Evolutionary conservation across 257 asterid genomes (phyloP).

Genomic region (Solanum bukasovii): DNA sequence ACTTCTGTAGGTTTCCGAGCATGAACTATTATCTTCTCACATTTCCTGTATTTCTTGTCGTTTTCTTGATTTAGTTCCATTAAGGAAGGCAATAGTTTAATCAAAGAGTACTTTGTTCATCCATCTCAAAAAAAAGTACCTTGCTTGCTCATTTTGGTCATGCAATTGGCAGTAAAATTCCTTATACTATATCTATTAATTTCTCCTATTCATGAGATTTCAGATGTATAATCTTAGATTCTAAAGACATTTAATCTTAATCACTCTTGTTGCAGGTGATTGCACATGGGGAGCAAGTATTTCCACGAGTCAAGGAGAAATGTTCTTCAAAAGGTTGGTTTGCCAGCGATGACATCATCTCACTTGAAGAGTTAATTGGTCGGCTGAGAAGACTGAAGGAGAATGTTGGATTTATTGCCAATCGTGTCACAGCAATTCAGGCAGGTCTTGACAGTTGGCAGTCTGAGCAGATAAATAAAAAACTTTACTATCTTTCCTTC

Average conservation of each 20-base stretch:
- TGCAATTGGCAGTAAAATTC: not conserved
- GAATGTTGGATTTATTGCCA: constrained; percentile 83
- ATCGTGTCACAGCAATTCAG: constrained; percentile 88
- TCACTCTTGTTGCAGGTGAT: constrained; percentile 48
- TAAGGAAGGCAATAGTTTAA: not conserved
- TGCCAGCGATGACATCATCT: constrained; percentile 53
- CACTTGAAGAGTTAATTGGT: constrained; percentile 81
- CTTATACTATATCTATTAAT: not conserved
- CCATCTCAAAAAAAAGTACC: not conserved
- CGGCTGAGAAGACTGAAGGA: constrained; percentile 84
- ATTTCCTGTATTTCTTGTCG: not conserved
- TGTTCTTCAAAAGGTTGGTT: constrained; percentile 89
- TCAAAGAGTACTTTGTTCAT: not conserved
- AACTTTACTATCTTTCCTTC: constrained; percentile 87
- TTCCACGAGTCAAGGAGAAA: constrained; percentile 85
- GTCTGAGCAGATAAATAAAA: constrained; percentile 85
- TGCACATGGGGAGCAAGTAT: constrained; percentile 90
- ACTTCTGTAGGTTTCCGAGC: not conserved
- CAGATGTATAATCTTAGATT: not conserved
- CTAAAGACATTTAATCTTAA: not conserved
- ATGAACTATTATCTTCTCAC: not conserved
- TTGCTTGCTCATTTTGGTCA: not conserved
- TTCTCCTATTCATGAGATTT: not conserved
- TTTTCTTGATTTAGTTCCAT: not conserved
- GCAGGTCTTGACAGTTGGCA: constrained; percentile 98